Conservation (phyloP, 805 yeast genomes). For the Pichia ethanolica region DNA sequence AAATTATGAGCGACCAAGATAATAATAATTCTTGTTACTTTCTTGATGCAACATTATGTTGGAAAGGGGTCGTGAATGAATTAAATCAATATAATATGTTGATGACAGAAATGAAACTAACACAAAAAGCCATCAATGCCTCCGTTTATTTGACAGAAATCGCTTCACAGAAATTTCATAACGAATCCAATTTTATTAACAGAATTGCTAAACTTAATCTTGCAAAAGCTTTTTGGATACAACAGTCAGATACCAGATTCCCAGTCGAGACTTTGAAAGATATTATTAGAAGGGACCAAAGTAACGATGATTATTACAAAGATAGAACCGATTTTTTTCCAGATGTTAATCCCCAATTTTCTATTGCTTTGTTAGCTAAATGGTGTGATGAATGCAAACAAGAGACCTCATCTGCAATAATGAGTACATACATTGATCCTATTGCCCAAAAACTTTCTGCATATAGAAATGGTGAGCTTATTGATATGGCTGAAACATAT, state of each 20-base stretch:
- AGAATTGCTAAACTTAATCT: conserved; percentile 36
- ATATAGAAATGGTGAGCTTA: conserved; percentile 13
- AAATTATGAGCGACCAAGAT: conserved; percentile 14
- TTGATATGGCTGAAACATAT: conserved; percentile 35
- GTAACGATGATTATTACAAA: background rate
- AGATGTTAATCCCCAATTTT: conserved; percentile 4
- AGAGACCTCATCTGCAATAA: conserved; percentile 53
- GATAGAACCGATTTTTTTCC: background rate
- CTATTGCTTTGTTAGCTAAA: conserved; percentile 38
- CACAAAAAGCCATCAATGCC: conserved; percentile 46
- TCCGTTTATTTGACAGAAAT: conserved; percentile 38
- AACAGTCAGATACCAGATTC: conserved; percentile 41
- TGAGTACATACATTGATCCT: conserved; percentile 48
- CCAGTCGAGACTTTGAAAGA: conserved; percentile 50
- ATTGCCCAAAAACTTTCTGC: conserved; percentile 25
- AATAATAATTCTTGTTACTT: background rate
- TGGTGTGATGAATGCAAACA: conserved; percentile 72
- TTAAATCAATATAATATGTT: conserved; percentile 35
- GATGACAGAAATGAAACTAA: conserved; percentile 31
- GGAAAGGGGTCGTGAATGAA: conserved; percentile 30
- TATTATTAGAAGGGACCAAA: conserved; percentile 16
- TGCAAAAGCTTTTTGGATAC: conserved; percentile 61
- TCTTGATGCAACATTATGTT: conserved; percentile 2
- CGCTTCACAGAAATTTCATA: conserved; percentile 19
- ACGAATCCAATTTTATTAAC: conserved; percentile 9